Evolutionary conservation across 2,329 filamentous ascomycete genomes (phyloP).

Genomic region (Calonectria leucothoes): DNA sequence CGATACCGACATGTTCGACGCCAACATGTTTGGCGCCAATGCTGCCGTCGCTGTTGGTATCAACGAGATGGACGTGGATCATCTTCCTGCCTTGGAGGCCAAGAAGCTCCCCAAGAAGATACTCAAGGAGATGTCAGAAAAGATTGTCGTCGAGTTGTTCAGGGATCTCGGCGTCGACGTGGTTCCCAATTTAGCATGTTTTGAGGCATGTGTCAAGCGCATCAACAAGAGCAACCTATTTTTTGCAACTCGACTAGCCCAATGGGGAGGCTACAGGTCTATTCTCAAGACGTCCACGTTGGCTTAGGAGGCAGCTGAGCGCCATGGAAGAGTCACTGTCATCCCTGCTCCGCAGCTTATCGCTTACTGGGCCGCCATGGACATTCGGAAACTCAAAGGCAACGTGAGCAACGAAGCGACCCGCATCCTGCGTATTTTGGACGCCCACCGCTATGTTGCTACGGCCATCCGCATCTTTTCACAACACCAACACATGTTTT

Average conservation of each 20-base stretch:
- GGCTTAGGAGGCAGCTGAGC: background rate
- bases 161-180: background rate
- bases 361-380: background rate
- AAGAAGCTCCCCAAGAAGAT: background rate
- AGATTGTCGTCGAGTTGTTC: background rate
- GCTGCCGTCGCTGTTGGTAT: background rate
- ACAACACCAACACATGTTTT: background rate
- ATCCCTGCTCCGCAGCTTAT: background rate
- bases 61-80: background rate
- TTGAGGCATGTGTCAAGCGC: background rate
- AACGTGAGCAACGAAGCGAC: background rate
- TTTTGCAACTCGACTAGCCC: background rate
- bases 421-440: background rate
- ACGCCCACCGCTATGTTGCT: background rate
- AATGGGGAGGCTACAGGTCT: background rate
- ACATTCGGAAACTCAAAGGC: background rate
- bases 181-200: background rate
- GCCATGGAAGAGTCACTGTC: background rate
- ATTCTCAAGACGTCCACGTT: background rate
- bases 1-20: no score
- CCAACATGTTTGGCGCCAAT: background rate
- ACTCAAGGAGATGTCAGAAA: background rate
- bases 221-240: background rate
- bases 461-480: background rate
- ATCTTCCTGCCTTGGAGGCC: background rate